Conservation (phyloP, 2,329 filamentous ascomycete genomes). For the Aspergillus pseudonomiae region DNA sequence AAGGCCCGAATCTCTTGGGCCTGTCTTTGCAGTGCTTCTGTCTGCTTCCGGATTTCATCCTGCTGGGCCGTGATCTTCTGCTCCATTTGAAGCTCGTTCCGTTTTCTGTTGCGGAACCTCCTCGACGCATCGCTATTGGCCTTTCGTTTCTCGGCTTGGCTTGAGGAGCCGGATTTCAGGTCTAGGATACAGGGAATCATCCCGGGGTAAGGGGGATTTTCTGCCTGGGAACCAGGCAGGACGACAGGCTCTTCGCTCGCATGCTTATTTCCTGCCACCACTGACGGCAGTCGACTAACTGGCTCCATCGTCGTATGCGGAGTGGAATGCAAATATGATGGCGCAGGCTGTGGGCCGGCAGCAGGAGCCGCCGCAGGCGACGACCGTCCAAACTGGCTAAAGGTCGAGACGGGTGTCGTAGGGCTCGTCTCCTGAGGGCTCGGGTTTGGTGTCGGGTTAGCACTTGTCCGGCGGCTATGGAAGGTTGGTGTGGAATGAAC, state of each 20-base stretch:
- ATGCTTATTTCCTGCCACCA: constrained; percentile 24
- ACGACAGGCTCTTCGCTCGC: constrained; percentile 22
- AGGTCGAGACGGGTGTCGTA: constrained; percentile 36
- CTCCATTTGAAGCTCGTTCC: constrained; percentile 44
- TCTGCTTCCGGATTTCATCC: constrained; percentile 40
- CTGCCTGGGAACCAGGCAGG: constrained; percentile 16
- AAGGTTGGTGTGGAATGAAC: constrained; percentile 38
- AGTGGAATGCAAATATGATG: constrained; percentile 6
- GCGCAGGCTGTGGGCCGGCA: constrained; percentile 23
- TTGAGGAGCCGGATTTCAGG: constrained; percentile 45
- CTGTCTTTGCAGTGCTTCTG: constrained; percentile 33
- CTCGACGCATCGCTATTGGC: constrained; percentile 48
- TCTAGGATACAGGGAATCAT: constrained; percentile 45
- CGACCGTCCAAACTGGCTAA: constrained; percentile 33
- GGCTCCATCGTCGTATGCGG: constrained; percentile 29
- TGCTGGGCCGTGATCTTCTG: constrained; percentile 40
- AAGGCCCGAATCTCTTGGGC: constrained; percentile 39
- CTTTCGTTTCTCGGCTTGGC: constrained; percentile 45
- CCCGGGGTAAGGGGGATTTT: constrained; percentile 20
- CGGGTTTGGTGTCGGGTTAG: constrained; percentile 33
- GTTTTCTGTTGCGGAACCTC: constrained; percentile 46
- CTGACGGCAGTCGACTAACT: constrained; percentile 27
- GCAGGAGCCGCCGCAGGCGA: constrained; percentile 32
- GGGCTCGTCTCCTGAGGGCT: constrained; percentile 42
- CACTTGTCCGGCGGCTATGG: constrained; percentile 35